phyloP scores from a whole-genome alignment of 768 basidiomycete species.

The Suillus ampliporus region DNA sequence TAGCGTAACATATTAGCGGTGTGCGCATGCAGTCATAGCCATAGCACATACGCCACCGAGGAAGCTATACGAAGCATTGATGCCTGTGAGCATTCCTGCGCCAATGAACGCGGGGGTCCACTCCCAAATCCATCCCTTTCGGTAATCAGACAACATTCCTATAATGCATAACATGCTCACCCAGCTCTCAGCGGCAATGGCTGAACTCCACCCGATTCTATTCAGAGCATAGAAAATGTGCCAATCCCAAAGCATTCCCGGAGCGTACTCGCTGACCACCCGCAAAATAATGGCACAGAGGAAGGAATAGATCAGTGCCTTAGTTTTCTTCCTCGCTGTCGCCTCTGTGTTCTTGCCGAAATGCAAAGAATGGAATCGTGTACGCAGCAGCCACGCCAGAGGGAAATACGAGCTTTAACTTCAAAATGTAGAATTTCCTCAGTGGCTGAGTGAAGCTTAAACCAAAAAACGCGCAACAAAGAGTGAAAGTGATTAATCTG shows the following conservation, averaged over 20 bases:
- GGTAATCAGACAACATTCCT: background rate
- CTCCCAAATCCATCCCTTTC: slow-evolving; percentile 14
- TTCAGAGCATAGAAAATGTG: slow-evolving; percentile 67
- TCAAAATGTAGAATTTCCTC: slow-evolving; percentile 62
- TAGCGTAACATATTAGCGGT: slow-evolving; percentile 11
- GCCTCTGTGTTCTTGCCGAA: slow-evolving; percentile 51
- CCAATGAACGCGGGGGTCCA: slow-evolving; percentile 59
- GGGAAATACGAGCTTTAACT: slow-evolving; percentile 66
- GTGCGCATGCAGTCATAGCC: slow-evolving; percentile 3
- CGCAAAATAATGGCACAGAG: slow-evolving; percentile 53
- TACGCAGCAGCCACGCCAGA: slow-evolving; percentile 67
- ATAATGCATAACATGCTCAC: slow-evolving; percentile 30
- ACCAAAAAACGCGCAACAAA: slow-evolving; percentile 60
- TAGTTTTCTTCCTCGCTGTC: slow-evolving; percentile 58
- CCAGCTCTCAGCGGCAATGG: slow-evolving; percentile 63
- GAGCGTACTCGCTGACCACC: slow-evolving; percentile 60
- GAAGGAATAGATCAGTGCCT: slow-evolving; percentile 54
- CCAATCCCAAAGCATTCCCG: slow-evolving; percentile 64
- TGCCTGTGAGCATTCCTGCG: slow-evolving; percentile 58
- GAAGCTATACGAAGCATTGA: slow-evolving; percentile 62
- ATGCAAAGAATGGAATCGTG: slow-evolving; percentile 65
- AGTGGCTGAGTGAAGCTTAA: slow-evolving; percentile 71
- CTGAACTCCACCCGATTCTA: slow-evolving; percentile 58
- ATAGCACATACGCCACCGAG: slow-evolving; percentile 38
- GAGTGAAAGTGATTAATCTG: slow-evolving; percentile 56